Base-by-base conservation (phyloP, 2,329 filamentous ascomycete species). In the Fusarium robinianum region DNA sequence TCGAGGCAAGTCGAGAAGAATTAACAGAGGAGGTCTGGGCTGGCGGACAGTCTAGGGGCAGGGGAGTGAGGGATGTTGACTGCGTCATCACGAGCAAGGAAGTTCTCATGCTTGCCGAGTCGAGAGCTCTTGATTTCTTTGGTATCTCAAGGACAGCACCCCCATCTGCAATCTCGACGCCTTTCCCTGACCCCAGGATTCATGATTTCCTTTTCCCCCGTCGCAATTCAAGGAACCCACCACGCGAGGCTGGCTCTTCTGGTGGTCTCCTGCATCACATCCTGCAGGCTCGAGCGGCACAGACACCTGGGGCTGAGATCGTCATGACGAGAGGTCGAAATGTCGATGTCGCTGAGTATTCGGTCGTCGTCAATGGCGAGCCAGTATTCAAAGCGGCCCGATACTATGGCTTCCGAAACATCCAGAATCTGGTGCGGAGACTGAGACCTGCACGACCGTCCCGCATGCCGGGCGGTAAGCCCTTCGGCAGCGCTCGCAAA, bases 31-130 rank as follows among this genome's bases (percentile, higher is more conserved):
- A 79, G 6, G 80, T 82, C 11, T 96, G 91, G 91, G 73, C 68
- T 40, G 74, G 68, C 26, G 72, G 71, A 38, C 74, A 70, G 10
- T 64, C 63, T 33, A 72, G 77, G 2, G 74, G 72, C 2, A 69
- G 72, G 34, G 81, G 81, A 2, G 79, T 94, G 17, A 80, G 94
- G 43, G 94, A 99, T 63, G 91, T 97, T 33, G 94, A 99, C 72
- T 97, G 92, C 68, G 94, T 99, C 30, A 97, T 99, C 67, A 99
- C 94, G 10, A 92, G 90, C 57, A 91, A 94, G 57, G 94, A 99
- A 71, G 78, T 99, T 15, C 77, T 99, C 24, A 94, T 94, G 77
- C 79, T 99, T 23, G 88, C 91, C 14, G 84, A 89, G 39, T 87
- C 88, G 32, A 83, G 92, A 52, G 81, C 82, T 14, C 81, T 96